phyloP scores from a whole-genome alignment of 176 grass and related monocot species.

The Saccharum spontaneum region DNA sequence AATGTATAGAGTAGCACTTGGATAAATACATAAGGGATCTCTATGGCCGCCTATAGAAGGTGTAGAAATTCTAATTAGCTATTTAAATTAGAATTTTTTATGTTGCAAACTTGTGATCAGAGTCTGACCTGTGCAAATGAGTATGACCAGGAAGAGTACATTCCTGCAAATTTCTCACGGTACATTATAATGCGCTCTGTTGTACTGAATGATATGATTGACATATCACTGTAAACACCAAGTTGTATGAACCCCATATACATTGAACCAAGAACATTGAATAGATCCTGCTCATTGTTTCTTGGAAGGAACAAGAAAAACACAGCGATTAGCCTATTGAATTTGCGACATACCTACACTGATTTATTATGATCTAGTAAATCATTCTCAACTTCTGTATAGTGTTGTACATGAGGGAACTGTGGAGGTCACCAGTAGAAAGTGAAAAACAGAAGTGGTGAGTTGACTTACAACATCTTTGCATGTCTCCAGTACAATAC shows the following conservation, averaged over 20 bases:
- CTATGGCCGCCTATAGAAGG: constrained; percentile 33
- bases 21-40: constrained; percentile 55
- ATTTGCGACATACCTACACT: too few species aligned
- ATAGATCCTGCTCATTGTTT: constrained; percentile 55
- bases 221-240: constrained; percentile 51
- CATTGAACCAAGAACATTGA: constrained; percentile 50
- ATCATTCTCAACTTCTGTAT: too few species aligned
- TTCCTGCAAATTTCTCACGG: constrained; percentile 67
- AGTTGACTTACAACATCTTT: constrained; percentile 19
- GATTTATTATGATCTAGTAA: too few species aligned
- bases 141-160: constrained; percentile 71
- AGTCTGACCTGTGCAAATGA: constrained; percentile 58
- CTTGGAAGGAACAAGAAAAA: neutral
- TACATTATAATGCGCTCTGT: constrained; percentile 51
- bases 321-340: neutral
- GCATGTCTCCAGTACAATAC: constrained; percentile 47
- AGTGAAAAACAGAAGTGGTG: too few species aligned
- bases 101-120: neutral
- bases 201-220: constrained; percentile 49
- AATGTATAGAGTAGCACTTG: constrained; percentile 41
- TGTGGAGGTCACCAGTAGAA: too few species aligned
- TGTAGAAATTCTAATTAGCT: constrained; percentile 3
- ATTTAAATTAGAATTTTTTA: neutral
- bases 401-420: too few species aligned
- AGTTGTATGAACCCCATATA: constrained; percentile 20